Conservation (phyloP, 2,329 filamentous ascomycete species). For the Neonectria ditissima region DNA sequence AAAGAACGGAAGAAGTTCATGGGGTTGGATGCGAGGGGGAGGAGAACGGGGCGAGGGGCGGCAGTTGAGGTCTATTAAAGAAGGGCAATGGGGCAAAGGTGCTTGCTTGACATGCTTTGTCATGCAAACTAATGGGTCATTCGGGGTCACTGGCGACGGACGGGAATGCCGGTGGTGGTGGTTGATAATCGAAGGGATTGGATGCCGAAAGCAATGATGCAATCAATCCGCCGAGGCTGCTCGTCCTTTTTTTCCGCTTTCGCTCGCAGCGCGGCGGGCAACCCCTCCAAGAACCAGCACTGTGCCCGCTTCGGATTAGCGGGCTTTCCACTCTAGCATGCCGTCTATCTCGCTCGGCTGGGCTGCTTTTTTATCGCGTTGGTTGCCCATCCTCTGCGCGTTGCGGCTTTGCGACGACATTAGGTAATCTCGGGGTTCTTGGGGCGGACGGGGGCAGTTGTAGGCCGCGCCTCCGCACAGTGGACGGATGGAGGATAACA, state of each 20-base stretch:
- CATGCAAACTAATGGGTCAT: neutral
- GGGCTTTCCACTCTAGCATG: neutral
- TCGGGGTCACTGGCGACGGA: neutral
- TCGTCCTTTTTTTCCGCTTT: neutral
- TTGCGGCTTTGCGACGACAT: neutral
- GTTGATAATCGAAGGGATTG: conserved; percentile 24
- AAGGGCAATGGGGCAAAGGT: neutral
- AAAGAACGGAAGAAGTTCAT: conserved; percentile 79
- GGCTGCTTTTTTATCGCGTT: neutral
- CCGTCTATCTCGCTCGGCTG: neutral
- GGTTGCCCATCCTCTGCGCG: neutral
- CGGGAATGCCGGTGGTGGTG: neutral
- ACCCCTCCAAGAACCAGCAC: neutral
- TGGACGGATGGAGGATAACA: neutral
- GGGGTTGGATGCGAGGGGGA: conserved; percentile 17
- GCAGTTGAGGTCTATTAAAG: conserved; percentile 33
- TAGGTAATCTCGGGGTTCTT: neutral
- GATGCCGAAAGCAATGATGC: conserved; percentile 39
- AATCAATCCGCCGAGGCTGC: conserved; percentile 29
- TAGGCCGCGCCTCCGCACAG: neutral
- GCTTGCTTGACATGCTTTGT: conserved; percentile 9
- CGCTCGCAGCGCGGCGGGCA: neutral
- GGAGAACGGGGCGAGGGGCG: conserved; percentile 26
- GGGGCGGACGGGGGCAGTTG: neutral
- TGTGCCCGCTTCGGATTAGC: neutral